phyloP scores from a whole-genome alignment of 495 filamentous ascomycete genomes.

The Amorphotheca resinae region DNA sequence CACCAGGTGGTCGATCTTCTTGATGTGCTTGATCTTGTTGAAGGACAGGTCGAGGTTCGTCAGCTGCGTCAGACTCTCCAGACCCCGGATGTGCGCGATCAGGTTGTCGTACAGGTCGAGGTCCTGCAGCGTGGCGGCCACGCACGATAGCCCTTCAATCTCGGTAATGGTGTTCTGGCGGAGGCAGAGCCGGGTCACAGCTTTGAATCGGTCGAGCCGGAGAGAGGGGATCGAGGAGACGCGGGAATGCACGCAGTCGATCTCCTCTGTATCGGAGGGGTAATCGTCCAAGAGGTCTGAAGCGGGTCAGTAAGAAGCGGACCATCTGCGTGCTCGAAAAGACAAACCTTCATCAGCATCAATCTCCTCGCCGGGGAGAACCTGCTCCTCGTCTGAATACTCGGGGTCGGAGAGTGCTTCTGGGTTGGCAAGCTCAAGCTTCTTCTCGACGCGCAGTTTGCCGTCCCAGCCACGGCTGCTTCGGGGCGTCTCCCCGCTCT shows the following conservation, averaged over 20 bases:
- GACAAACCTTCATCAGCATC: constrained; percentile 65
- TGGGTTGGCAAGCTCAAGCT: constrained; percentile 53
- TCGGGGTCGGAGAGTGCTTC: constrained; percentile 73
- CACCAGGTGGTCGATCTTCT: constrained; percentile 66
- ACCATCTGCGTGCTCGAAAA: neutral
- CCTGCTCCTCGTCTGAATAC: constrained; percentile 70
- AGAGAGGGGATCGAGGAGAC: constrained; percentile 70
- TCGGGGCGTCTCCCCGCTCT: constrained; percentile 13
- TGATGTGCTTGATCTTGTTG: constrained; percentile 99
- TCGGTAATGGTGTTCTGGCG: constrained; percentile 83
- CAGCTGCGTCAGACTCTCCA: constrained; percentile 64
- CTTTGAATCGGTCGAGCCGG: constrained; percentile 66
- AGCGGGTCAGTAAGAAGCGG: neutral
- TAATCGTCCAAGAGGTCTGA: constrained; percentile 44
- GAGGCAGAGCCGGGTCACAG: constrained; percentile 71
- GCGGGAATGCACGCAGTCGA: constrained; percentile 79
- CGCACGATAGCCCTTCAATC: constrained; percentile 53
- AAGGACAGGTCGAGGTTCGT: constrained; percentile 83
- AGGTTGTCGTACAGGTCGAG: constrained; percentile 97
- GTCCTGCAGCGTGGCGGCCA: constrained; percentile 58
- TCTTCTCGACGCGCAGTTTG: constrained; percentile 61
- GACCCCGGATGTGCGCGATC: constrained; percentile 74
- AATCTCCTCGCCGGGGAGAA: constrained; percentile 61
- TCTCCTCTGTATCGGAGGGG: constrained; percentile 51
- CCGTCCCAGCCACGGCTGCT: constrained; percentile 87